Percentiles rank a stretch among this genome's conserved stretches.
These are phyloP conservation scores for Babesia ovata DNA, from an alignment of 169 alveolate species.

Conservation along the genomic window DNA sequence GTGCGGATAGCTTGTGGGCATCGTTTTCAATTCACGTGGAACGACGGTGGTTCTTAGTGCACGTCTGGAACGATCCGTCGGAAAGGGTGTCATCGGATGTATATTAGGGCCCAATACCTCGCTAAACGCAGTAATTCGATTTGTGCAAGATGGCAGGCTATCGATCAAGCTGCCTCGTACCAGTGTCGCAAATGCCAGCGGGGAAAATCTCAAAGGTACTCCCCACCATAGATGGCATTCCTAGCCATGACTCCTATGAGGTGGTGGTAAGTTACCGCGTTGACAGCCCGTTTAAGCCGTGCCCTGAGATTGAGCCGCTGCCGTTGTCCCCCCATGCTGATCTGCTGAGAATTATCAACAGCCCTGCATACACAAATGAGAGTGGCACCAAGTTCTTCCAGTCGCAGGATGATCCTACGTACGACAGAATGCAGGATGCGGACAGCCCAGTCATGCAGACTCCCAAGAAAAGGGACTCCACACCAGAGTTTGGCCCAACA, in stretches of 20 bases:
- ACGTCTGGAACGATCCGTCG: no score
- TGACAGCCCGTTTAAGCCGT: neutral
- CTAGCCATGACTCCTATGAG: slow-evolving; percentile 8
- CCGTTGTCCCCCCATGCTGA: neutral
- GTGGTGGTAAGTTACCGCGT: slow-evolving; percentile 27
- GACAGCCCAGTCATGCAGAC: neutral
- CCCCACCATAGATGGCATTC: neutral
- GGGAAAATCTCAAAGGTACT: neutral
- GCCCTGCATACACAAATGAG: no score
- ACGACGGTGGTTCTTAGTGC: no score
- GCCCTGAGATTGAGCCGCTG: neutral
- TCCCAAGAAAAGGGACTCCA: neutral
- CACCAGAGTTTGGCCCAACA: neutral
- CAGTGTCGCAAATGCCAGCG: slow-evolving; percentile 19
- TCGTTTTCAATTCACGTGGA: no score
- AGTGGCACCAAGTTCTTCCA: no score
- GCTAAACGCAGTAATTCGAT: no score
- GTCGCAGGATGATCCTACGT: no score
- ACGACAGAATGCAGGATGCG: no score
- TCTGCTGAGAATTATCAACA: no score
- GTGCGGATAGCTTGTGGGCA: no score
- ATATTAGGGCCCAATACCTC: no score
- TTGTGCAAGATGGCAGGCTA: neutral
- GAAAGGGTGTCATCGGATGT: no score
- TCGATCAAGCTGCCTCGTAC: slow-evolving; percentile 26